Percentiles rank a stretch among this genome's conserved stretches.
These are phyloP conservation scores for Cercospora zeae-maydis DNA, from an alignment of 2,329 filamentous ascomycete genomes.

Conservation along the genomic window DNA sequence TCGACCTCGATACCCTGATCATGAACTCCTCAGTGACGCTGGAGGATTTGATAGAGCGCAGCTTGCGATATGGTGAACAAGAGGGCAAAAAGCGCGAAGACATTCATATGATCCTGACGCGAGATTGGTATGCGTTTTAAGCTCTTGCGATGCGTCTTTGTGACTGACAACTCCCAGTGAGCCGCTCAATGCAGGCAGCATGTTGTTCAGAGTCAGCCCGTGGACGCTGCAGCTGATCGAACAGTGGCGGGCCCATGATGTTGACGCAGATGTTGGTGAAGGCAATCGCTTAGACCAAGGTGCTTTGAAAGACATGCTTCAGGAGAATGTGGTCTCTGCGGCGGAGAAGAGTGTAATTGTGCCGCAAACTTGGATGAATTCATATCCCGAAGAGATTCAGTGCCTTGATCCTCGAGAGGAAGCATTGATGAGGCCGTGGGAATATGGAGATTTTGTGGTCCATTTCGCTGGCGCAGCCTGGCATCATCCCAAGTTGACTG, in stretches of 20 bases:
- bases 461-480: conserved; percentile 45
- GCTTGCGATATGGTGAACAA: conserved; percentile 28
- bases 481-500: conserved; percentile 35
- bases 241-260: conserved; percentile 27
- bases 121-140: conserved; percentile 34
- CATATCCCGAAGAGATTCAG: conserved; percentile 40
- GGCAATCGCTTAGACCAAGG: conserved; percentile 39
- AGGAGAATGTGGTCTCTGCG: conserved; percentile 3
- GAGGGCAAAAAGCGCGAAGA: conserved; percentile 28
- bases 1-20: conserved; percentile 43
- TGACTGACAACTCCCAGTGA: conserved; percentile 14
- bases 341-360: conserved; percentile 24
- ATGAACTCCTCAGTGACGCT: conserved; percentile 40
- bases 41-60: conserved; percentile 37
- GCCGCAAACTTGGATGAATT: conserved; percentile 41
- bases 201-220: conserved; percentile 36
- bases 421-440: conserved; percentile 4
- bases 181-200: conserved; percentile 40
- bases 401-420: conserved; percentile 36
- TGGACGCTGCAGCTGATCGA: conserved; percentile 38
- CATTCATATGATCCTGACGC: conserved; percentile 39
- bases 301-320: conserved; percentile 36
- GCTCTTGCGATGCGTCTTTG: neutral
- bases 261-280: conserved; percentile 12
- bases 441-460: conserved; percentile 26